Percentiles rank a stretch among this genome's conserved stretches.
Conservation (phyloP, 2,329 filamentous ascomycete species). For the Epichloe scottii region DNA sequence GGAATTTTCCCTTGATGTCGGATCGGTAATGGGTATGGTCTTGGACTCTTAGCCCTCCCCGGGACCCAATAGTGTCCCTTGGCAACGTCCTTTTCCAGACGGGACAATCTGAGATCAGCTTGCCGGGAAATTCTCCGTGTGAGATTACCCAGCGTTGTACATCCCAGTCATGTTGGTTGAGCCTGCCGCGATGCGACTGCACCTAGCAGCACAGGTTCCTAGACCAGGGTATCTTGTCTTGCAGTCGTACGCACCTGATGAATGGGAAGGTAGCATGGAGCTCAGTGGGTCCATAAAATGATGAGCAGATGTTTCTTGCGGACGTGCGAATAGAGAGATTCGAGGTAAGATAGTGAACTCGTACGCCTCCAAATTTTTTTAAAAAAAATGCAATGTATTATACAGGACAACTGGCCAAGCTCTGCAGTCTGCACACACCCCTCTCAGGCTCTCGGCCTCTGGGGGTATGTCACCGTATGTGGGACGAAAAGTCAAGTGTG, state of each 20-base stretch:
- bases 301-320: slow-evolving; percentile 2
- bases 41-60: slow-evolving; percentile 1
- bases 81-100: not conserved
- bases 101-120: slow-evolving; percentile 2
- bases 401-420: not conserved
- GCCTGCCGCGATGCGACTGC: not conserved
- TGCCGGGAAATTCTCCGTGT: slow-evolving; percentile 9
- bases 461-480: not conserved
- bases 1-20: slow-evolving; percentile 4
- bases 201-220: not conserved
- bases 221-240: slow-evolving; percentile 5
- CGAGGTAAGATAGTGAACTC: not conserved
- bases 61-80: not conserved
- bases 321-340: slow-evolving; percentile 5
- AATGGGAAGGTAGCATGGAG: slow-evolving; percentile 3
- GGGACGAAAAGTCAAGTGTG: slow-evolving; percentile 2
- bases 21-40: not conserved
- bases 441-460: not conserved
- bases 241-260: not conserved
- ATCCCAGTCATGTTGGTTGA: slow-evolving; percentile 2
- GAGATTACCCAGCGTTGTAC: slow-evolving; percentile 3
- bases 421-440: not conserved
- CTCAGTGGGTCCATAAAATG: slow-evolving; percentile 3
- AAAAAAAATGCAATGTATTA: not conserved
- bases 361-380: slow-evolving; percentile 2